Evolutionary conservation across 305 asterid species (phyloP), one percentile per base, ranked within the genome.

Genomic region (Fraxinus nigra): DNA sequence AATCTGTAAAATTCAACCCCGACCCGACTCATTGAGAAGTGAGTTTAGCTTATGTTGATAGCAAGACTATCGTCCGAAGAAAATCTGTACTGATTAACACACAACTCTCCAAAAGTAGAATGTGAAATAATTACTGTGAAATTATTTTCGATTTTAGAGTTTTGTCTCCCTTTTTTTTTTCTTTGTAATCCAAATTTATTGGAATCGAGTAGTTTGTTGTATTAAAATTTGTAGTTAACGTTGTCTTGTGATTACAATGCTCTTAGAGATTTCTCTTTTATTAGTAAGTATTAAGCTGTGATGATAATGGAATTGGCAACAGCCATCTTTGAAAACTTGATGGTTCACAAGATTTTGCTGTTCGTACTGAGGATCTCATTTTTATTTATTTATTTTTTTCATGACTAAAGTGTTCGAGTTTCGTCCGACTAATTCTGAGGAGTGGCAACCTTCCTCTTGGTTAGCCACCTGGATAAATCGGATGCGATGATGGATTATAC

Each of bases 11-110:
- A 65, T 75, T 81, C 72, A 46, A 63, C 73, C 81, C 82, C 4
- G 90, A 89, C 77, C 91, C 91, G 13, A 65, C 80, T 84, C 87
- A 85, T 81, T 90, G 85, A 87, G 89, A 72, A 77, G 76, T 77
- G 80, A 48, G 59, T 16, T 48, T 4, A 48, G 59, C 59, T 48
- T 48, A 14, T 14, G 7, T 14, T 0, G 59, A 4, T 48, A 48
- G 59, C 59, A 14, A 14, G 59, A 48, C 20, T 48, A 48, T 48
- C 59, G 4, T 48, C 20, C n/a, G 20, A 48, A 14, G 20, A 48
- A 48, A 48, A 48, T 48, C 7, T 4, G 20, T 48, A 48, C 1
- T 48, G 59, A 48, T 13, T 5, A 48, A 48, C 7, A 14, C 5
- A 3, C 1, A 48, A 3, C 7, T 48, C 20, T 48, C 2, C 20